phyloP scores from a whole-genome alignment of 2,329 filamentous ascomycete genomes.

The Tolypocladium pustulatum region DNA sequence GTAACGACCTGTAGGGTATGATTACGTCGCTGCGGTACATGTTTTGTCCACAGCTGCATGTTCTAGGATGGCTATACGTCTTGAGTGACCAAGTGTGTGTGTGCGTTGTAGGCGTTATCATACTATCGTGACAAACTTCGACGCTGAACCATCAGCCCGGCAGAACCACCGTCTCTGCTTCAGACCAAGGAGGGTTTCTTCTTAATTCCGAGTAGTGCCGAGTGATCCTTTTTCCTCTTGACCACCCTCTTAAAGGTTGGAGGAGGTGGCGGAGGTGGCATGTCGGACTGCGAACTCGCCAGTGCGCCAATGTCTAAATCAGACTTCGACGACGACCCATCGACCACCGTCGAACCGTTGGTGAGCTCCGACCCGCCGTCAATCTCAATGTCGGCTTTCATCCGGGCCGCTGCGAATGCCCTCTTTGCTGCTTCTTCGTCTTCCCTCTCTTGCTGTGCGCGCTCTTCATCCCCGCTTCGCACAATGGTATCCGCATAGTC shows the following conservation, averaged over 20 bases:
- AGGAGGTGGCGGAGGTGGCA: slow-evolving; percentile 21
- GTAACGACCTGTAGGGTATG: background rate
- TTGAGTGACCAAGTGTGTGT: background rate
- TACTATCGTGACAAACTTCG: background rate
- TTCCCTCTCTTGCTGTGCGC: slow-evolving; percentile 61
- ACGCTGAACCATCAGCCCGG: background rate
- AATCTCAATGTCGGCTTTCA: slow-evolving; percentile 34
- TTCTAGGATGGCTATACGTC: background rate
- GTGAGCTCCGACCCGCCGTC: slow-evolving; percentile 14
- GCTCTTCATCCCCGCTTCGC: slow-evolving; percentile 45
- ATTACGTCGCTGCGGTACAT: background rate
- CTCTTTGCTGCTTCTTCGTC: slow-evolving; percentile 70
- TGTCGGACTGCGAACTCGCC: slow-evolving; percentile 1
- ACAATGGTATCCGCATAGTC: slow-evolving; percentile 47
- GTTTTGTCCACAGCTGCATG: background rate
- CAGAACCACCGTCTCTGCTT: background rate
- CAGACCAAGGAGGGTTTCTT: slow-evolving; percentile 58
- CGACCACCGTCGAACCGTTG: background rate
- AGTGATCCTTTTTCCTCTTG: slow-evolving; percentile 81
- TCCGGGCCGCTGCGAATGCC: slow-evolving; percentile 61
- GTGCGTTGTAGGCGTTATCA: background rate
- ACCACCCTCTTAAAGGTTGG: slow-evolving; percentile 62
- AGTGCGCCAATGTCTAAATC: background rate
- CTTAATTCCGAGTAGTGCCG: slow-evolving; percentile 73
- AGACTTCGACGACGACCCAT: background rate